phyloP scores from a whole-genome alignment of 1,139 yeast genomes.

The Suhomyces taliae region DNA sequence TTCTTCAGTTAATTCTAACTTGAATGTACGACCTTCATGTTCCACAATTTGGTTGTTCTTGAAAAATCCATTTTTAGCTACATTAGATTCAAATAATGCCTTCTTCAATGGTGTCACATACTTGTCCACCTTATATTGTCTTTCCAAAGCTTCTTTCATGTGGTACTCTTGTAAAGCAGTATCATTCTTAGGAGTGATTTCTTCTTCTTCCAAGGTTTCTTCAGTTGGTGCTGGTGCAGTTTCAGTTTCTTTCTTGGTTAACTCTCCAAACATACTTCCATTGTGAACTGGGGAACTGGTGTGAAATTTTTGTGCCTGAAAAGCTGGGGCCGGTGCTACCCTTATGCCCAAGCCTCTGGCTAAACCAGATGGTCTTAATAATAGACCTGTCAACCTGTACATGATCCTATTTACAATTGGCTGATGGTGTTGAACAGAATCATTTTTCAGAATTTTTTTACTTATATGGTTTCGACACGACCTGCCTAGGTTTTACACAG shows the following conservation, averaged over 20 bases:
- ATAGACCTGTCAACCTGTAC: slow-evolving; percentile 10
- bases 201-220: slow-evolving; percentile 13
- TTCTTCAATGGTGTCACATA: slow-evolving; percentile 72
- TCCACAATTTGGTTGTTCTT: slow-evolving; percentile 59
- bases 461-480: slow-evolving; percentile 5
- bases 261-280: slow-evolving; percentile 28
- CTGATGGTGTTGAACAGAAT: slow-evolving; percentile 2
- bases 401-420: slow-evolving; percentile 8
- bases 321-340: neutral
- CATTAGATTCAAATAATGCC: slow-evolving; percentile 60
- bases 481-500: neutral
- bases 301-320: slow-evolving; percentile 9
- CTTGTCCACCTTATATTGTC: slow-evolving; percentile 34
- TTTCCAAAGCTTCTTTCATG: slow-evolving; percentile 27
- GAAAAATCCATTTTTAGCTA: slow-evolving; percentile 69
- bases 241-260: slow-evolving; percentile 22
- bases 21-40: slow-evolving; percentile 51
- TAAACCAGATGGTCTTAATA: slow-evolving; percentile 4
- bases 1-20: slow-evolving; percentile 54
- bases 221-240: slow-evolving; percentile 8
- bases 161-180: slow-evolving; percentile 36
- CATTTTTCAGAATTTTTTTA: slow-evolving; percentile 6
- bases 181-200: slow-evolving; percentile 31
- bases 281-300: slow-evolving; percentile 13
- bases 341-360: slow-evolving; percentile 5